Evolutionary conservation across 2,329 filamentous ascomycete genomes (phyloP), one percentile per base, ranked within the genome.

Genomic region (Aspergillaceae sp.): DNA sequence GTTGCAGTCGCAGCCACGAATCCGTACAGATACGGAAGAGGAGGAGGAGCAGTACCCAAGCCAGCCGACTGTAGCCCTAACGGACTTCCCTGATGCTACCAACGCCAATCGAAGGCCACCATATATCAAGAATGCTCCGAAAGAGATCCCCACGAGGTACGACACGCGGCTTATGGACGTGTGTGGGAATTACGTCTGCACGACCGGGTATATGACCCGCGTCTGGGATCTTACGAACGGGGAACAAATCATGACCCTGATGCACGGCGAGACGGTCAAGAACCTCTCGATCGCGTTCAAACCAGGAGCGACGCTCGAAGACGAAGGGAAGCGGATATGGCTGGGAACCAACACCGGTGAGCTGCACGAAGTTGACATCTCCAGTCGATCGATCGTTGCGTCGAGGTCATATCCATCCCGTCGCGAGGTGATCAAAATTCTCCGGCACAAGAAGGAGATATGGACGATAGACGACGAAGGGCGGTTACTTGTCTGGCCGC

Each of bases 381-480:
- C 75, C 2, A 83, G 82, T 0, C 83, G 90, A 59, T 80, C 77
- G 33, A 74, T 95, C 40, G 74, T 87, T 9, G 74, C 77, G 29
- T 84, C 77, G 11, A 87, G 85, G 56, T 70, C 78, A 43, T 86
- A 86, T 2, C 92, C 97, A 58, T 80, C 82, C 5, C 81, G 87
- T 37, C 77, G 82, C 50, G 87, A 94, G 55, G 78, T 98, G 43
- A 79, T 87, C 52, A 87, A 83, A 56, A 94, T 98, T 37, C 85
- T 87, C 61, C 82, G 92, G 35, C 85, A 94, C 64, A 84, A 81
- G 51, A 87, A 88, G 54, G 87, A 96, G 59, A 79, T 98, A 63
- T 98, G 92, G 92, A 90, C 90, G 0, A 66, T 98, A 41, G 92
- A 97, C 62, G 90, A 96, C 52, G 82, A 85, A 41, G 92, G 92